Evolutionary conservation across 116 monocot genomes (phyloP), one percentile per base, ranked within the genome.

Genomic region (Cymodocea nodosa): DNA sequence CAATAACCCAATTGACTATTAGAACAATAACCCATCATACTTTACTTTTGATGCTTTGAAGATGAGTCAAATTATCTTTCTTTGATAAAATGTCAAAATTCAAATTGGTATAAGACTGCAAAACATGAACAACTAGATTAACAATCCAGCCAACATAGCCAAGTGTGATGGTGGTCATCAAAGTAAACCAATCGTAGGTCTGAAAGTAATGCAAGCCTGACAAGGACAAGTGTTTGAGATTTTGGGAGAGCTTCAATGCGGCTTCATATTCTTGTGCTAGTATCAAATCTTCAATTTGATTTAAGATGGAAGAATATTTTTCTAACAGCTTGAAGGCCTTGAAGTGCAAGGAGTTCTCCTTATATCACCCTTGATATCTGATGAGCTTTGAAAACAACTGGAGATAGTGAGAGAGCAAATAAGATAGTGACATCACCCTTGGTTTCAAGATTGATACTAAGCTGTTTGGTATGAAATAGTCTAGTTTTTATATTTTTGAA

Each of bases 121-220:
- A 59, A 52, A 94, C 70, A 73, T 94, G 94, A 64, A 94, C 49
- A 70, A 79, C 51, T 50, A 94, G 80, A 74, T 94, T 84, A 58
- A 84, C 55, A 80, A 94, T 94, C 94, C 94, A 94, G 35, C 94
- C 94, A 82, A 89, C 59, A 68, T 94, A 94, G 59, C 94, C 94
- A 84, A 94, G 86, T 67, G 75, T 89, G 72, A 89, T 68, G 48
- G 70, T 76, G 9, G 84, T 77, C 94, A 94, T 94, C 57, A 94
- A 70, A 86, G 84, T 83, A 36, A 85, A 76, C 94, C 94, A 94
- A 76, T 89, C 94, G 68, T 94, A 94, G 51, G 94, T 94, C 79
- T 89, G 94, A 63, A 89, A 94, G 78, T 94, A 94, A 77, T 94
- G 84, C 57, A 94, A 76, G 9, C 94, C 94, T 61, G 71, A 65